Conservation (phyloP, 345 rosid genomes). For the Capsella bursapastoris region DNA sequence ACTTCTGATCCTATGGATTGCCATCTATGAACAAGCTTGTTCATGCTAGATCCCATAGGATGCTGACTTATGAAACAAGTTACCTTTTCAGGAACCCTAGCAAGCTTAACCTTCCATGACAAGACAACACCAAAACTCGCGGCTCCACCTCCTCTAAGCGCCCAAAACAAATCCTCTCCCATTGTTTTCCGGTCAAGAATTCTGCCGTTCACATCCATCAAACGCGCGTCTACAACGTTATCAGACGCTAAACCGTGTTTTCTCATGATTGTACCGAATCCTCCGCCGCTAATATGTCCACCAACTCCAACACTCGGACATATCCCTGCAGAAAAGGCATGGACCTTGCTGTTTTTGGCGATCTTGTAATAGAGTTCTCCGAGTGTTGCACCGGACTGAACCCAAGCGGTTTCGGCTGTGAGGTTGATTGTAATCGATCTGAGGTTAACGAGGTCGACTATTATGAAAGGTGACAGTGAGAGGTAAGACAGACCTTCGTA, state of each 20-base stretch:
- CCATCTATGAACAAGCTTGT: constrained; percentile 41
- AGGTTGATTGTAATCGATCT: constrained; percentile 51
- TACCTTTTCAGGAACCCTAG: constrained; percentile 48
- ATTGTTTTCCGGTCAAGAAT: constrained; percentile 48
- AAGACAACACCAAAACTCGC: constrained; percentile 51
- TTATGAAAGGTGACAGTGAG: constrained; percentile 52
- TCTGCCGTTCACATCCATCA: constrained; percentile 57
- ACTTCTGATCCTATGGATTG: constrained; percentile 38
- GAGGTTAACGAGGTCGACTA: constrained; percentile 56
- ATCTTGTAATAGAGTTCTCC: constrained; percentile 67
- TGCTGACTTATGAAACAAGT: constrained; percentile 46
- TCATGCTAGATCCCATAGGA: constrained; percentile 33
- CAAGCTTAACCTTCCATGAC: constrained; percentile 48
- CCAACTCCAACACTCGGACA: constrained; percentile 68
- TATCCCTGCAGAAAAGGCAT: constrained; percentile 62
- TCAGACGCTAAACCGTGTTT: constrained; percentile 64
- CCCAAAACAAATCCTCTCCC: constrained; percentile 56
- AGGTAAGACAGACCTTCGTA: constrained; percentile 70
- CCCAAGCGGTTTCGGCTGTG: constrained; percentile 53
- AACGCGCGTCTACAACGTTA: constrained; percentile 57
- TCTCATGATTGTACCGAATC: constrained; percentile 65
- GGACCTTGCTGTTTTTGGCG: constrained; percentile 49
- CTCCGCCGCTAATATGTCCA: constrained; percentile 66
- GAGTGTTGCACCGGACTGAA: constrained; percentile 63
- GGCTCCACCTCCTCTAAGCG: constrained; percentile 51